Conservation (phyloP, 2,329 filamentous ascomycete genomes). For the Diaporthe batatas region DNA sequence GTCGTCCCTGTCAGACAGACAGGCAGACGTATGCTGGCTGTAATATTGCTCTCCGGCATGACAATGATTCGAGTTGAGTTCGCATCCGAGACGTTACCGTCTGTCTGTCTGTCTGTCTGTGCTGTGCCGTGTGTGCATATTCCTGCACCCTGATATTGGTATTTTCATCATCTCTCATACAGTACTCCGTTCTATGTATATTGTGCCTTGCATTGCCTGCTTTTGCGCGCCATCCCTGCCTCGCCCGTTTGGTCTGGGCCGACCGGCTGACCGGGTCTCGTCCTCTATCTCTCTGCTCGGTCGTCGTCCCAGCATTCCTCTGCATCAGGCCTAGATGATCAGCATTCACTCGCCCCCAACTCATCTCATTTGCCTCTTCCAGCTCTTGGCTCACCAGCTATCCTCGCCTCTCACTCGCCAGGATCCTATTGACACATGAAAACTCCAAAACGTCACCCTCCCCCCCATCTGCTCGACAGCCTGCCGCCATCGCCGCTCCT, state of each 20-base stretch:
- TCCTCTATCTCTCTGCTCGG: neutral
- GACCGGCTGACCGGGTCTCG: neutral
- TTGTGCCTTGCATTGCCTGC: neutral
- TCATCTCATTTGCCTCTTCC: conserved; percentile 11
- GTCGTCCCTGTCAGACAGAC: conserved; percentile 3
- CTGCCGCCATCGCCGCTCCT: neutral
- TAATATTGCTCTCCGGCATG: neutral
- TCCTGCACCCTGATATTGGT: neutral
- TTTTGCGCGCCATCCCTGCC: too few species aligned
- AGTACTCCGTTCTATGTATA: too few species aligned
- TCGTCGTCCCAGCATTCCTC: conserved; percentile 18
- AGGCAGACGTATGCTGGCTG: neutral
- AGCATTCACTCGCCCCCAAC: neutral
- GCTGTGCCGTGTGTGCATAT: neutral
- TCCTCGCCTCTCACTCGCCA: conserved; percentile 12
- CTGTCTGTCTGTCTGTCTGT: too few species aligned
- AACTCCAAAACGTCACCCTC: conserved; percentile 28
- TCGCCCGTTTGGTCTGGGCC: neutral
- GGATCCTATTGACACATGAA: conserved; percentile 29
- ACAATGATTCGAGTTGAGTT: neutral
- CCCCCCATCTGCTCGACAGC: neutral
- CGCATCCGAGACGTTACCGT: conserved; percentile 4
- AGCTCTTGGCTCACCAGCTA: conserved; percentile 1
- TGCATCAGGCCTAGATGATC: conserved; percentile 29
- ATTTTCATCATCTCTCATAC: neutral